Evolutionary conservation across 805 yeast genomes (phyloP), one percentile per base, ranked within the genome.

Genomic region (Metschnikowia anglica): DNA sequence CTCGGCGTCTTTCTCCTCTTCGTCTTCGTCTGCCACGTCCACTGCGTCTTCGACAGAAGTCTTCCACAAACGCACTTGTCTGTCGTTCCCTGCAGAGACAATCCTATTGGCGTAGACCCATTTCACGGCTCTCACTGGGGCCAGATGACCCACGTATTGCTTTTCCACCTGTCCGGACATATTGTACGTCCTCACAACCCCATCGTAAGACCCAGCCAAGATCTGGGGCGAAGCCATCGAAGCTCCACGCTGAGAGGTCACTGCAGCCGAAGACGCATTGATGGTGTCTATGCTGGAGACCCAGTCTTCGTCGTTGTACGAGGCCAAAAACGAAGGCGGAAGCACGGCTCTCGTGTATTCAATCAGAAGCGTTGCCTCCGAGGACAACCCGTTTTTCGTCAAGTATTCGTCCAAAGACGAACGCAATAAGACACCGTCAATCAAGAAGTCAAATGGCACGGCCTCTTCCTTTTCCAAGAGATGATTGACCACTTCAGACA

Each of bases 251-350:
- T 33, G 45, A 6, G 54, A 35, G 3, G 49, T 41, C 13, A 59
- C 66, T 18, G 62, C 53, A 12, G 43, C 34, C 11, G 63, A 53
- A 10, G 21, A 21, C 58, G 65, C 46, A 69, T 80, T 54, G 63
- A 70, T 47, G 54, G 83, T 62, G 58, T 79, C 80, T 19, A 85
- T 74, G 1, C 95, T 77, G 17, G 96, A 87, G 18, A 93, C 80
- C 99, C 99, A 93, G 65, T 93, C 99, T 49, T 91, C 96, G 59
- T 91, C 89, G 58, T 81, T 79, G 65, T 84, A 93, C 34, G 95
- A 83, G 2, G 95, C 88, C 50, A 89, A 70, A 58, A 80, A 90
- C 19, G 91, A 81, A n/a, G 99, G 99, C 15, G 99, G 99, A 39
- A 91, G 75, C 28, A 89, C 84, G 1, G 97, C 89, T 53, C 96